A percentile compares a stretch with the other conserved stretches of the same genome.
Conservation (phyloP, 2,329 filamentous ascomycete genomes). For the Metarhizium humberi region DNA sequence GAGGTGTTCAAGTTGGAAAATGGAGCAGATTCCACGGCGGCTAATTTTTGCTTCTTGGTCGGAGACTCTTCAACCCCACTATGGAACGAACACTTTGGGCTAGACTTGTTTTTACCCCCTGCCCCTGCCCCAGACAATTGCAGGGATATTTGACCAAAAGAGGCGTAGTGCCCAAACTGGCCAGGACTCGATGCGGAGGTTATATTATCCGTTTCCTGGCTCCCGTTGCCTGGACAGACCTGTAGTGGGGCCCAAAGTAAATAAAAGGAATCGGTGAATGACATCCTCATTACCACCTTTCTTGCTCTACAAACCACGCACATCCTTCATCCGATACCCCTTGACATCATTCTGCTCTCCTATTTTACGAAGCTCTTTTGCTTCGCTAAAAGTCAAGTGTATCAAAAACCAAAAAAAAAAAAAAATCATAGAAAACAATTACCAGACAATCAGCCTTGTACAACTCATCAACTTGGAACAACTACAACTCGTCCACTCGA, state of each 20-base stretch:
- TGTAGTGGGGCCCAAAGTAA: slow-evolving; percentile 31
- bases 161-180: background rate
- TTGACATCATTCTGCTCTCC: slow-evolving; percentile 6
- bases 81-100: background rate
- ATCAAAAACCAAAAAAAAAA: slow-evolving; percentile 9
- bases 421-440: slow-evolving; percentile 8
- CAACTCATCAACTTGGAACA: no score
- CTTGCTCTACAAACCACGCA: slow-evolving; percentile 16
- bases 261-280: slow-evolving; percentile 30
- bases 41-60: background rate
- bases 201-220: slow-evolving; percentile 6
- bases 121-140: background rate
- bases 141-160: background rate
- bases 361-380: slow-evolving; percentile 6
- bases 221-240: slow-evolving; percentile 27
- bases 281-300: slow-evolving; percentile 9
- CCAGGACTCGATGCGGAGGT: background rate
- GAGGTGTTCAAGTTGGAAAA: background rate
- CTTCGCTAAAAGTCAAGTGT: slow-evolving; percentile 13
- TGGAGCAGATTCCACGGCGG: background rate
- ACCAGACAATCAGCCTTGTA: slow-evolving; percentile 29
- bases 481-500: slow-evolving; percentile 11
- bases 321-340: slow-evolving; percentile 11
- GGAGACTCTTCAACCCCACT: background rate
- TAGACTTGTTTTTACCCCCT: background rate